Conservation (phyloP, 1,284 basidiomycete species). For the Exobasidium rhododendri region DNA sequence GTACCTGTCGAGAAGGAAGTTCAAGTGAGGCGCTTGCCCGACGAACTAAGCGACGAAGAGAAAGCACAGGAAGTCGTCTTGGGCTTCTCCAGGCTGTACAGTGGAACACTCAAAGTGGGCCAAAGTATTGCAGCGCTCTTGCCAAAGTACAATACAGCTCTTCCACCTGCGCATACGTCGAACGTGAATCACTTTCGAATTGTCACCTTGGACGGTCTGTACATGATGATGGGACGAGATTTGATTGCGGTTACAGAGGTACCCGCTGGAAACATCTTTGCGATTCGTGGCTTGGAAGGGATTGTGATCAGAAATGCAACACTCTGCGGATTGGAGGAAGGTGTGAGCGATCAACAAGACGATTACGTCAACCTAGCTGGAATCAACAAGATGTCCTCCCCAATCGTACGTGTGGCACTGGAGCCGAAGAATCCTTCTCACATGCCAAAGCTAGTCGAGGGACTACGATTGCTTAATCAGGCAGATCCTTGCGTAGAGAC, state of each 20-base stretch:
- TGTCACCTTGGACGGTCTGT: slow-evolving; percentile 72
- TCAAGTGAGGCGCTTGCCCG: not conserved
- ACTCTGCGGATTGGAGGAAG: slow-evolving; percentile 63
- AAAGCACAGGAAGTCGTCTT: slow-evolving; percentile 42
- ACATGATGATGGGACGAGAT: slow-evolving; percentile 98
- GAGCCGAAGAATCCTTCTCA: slow-evolving; percentile 82
- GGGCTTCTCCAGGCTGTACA: slow-evolving; percentile 92
- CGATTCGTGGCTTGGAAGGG: slow-evolving; percentile 82
- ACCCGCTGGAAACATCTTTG: slow-evolving; percentile 93
- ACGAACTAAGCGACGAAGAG: slow-evolving; percentile 21
- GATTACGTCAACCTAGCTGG: slow-evolving; percentile 47
- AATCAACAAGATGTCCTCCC: slow-evolving; percentile 59
- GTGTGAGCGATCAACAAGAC: slow-evolving; percentile 14
- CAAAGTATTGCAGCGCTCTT: slow-evolving; percentile 67
- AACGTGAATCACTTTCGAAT: slow-evolving; percentile 64
- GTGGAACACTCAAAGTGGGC: slow-evolving; percentile 70
- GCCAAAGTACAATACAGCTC: slow-evolving; percentile 78
- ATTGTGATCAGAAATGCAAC: slow-evolving; percentile 88
- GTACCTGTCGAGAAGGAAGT: not conserved
- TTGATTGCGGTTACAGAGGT: slow-evolving; percentile 78
- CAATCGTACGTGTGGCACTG: slow-evolving; percentile 91
- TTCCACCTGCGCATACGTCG: slow-evolving; percentile 66
- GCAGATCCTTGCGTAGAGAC: slow-evolving; percentile 97
- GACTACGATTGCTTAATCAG: slow-evolving; percentile 84
- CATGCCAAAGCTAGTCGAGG: slow-evolving; percentile 84